Evolutionary conservation across 176 grass and related monocot genomes (phyloP).

Genomic region (Otatea glauca): DNA sequence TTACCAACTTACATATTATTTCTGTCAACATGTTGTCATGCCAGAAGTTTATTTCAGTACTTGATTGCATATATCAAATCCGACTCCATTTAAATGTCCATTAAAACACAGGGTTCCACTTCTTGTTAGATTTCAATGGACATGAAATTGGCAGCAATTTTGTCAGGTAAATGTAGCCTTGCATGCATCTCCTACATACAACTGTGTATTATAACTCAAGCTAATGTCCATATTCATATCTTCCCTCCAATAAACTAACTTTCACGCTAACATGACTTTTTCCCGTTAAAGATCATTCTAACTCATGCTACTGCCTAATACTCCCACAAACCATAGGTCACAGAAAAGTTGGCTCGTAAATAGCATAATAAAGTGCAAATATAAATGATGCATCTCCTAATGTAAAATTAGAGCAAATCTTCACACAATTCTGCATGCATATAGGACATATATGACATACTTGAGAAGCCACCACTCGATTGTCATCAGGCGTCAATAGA

Average conservation of each 20-base stretch:
- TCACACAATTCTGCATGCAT: conserved; percentile 11
- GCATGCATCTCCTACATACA: not conserved
- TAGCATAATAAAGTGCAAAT: conserved; percentile 8
- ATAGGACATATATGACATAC: conserved; percentile 60
- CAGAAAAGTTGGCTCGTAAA: not conserved
- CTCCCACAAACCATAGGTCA: not conserved
- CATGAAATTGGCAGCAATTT: not conserved
- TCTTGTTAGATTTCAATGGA: not conserved
- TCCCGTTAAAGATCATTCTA: not conserved
- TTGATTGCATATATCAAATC: not conserved
- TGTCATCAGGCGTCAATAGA: conserved; percentile 84
- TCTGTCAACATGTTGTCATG: not conserved
- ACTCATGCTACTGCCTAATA: not conserved
- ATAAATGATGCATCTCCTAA: conserved; percentile 4
- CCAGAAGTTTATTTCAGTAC: not conserved
- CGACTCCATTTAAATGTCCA: conserved; percentile 16
- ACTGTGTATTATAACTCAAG: not conserved
- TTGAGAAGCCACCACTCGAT: conserved; percentile 88
- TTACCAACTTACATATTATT: conserved; percentile 4
- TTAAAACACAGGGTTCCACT: not conserved
- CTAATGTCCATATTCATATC: not conserved
- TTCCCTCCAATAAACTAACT: conserved; percentile 12
- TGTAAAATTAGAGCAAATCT: conserved; percentile 19
- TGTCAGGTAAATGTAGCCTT: not conserved
- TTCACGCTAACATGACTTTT: not conserved